Base-by-base conservation (phyloP, 345 rosid genomes). In the Mallotus nudiflorus region DNA sequence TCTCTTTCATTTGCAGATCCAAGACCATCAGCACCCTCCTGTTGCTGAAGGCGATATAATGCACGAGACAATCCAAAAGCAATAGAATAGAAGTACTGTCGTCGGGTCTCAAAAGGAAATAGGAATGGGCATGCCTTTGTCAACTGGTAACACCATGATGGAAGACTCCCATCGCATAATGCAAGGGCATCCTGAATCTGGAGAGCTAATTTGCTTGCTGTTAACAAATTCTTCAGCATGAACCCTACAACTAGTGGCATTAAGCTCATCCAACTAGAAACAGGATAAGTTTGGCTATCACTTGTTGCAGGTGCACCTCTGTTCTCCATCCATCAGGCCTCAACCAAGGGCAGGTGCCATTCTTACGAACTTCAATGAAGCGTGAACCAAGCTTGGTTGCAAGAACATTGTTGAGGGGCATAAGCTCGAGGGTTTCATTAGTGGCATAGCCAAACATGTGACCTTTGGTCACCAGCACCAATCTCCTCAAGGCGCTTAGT, bases 121-220 rank as follows among this genome's bases (percentile, higher is more conserved):
- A 96, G 82, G 73, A 92, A 96, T 0, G 99, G 97, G 70, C 99
- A 96, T 52, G 99, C 91, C 81, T 87, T 88, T 50, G 98, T 96
- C 85, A 96, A 82, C 82, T 96, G 99, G 78, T 87, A 87, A 67
- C 98, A 92, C 99, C 99, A 96, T 7, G 96, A 84, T 29, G 99
- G 99, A 66, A 96, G 93, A 75, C 98, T 96, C 25, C 99, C 99
- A 73, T 98, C 89, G 81, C 99, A 96, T 55, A 96, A 80, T 48
- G 99, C 99, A 71, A 96, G 98, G 29, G 96, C 98, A 73, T 96
- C 99, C 81, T 96, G 99, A 77, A 96, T 91, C 80, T 96, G 99
- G 59, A 96, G 83, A 66, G 99, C 95, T 78, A 96, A 84, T 81
- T 96, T 96, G 98, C 83, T 96, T 96, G 68, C 82, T 81, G 71